phyloP scores from a whole-genome alignment of 257 asterid genomes.

The Phtheirospermum japonicum region DNA sequence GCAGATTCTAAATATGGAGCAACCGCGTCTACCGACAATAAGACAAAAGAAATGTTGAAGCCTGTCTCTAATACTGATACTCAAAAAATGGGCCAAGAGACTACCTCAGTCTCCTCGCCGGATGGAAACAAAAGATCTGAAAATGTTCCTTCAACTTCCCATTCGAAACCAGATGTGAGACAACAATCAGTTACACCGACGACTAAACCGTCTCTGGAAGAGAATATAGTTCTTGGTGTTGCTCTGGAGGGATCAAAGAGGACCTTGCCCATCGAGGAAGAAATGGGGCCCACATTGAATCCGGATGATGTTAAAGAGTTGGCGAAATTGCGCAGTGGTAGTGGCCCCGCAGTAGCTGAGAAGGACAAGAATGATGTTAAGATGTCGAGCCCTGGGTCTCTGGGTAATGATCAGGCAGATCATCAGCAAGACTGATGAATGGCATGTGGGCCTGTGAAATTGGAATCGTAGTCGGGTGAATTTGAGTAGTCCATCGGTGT shows the following conservation, averaged over 20 bases:
- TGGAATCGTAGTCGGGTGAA: background rate
- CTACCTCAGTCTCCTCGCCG: background rate
- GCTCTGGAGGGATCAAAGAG: slow-evolving; percentile 95
- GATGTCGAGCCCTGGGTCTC: slow-evolving; percentile 37
- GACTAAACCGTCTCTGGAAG: slow-evolving; percentile 66
- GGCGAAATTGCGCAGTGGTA: slow-evolving; percentile 52
- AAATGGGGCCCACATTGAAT: slow-evolving; percentile 29
- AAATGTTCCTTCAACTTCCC: slow-evolving; percentile 24
- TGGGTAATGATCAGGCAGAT: slow-evolving; percentile 38
- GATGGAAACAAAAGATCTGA: background rate
- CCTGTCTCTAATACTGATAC: slow-evolving; percentile 4
- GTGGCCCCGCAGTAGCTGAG: slow-evolving; percentile 38
- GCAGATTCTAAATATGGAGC: slow-evolving; percentile 49
- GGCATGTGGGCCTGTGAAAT: too few relatives aligned
- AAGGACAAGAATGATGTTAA: slow-evolving; percentile 50
- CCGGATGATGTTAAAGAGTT: slow-evolving; percentile 52
- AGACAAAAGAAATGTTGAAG: slow-evolving; percentile 44
- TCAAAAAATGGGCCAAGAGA: background rate
- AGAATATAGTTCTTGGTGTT: slow-evolving; percentile 93
- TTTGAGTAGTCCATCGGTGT: background rate
- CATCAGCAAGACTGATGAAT: slow-evolving; percentile 37
- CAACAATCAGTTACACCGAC: slow-evolving; percentile 34
- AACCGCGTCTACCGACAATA: slow-evolving; percentile 31
- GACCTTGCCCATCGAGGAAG: slow-evolving; percentile 92
- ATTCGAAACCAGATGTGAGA: slow-evolving; percentile 47